Base-by-base conservation (phyloP, 163 green algal genomes). In the Chlamydomonas reinhardtii region DNA sequence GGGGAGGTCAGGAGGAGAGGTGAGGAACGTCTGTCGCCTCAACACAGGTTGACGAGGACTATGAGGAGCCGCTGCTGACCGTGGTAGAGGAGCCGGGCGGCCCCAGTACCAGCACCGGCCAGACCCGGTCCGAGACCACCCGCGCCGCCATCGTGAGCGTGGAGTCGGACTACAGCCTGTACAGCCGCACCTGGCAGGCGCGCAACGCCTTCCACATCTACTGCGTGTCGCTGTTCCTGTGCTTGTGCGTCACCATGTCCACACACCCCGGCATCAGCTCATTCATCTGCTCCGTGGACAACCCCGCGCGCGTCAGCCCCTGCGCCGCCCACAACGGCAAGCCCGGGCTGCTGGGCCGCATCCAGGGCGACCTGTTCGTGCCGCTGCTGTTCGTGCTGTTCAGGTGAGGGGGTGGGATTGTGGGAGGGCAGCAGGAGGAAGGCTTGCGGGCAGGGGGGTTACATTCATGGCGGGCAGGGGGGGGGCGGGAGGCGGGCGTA, bases 311-410 rank as follows among this genome's bases (percentile, higher is more conserved):
- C 14, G 59, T 74, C 35, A 93, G 89, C n/a, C 93, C 93, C 22
- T 96, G 93, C 76, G 79, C 86, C 2, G 39, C 81, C 16, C 80
- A 74, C 73, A 88, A 37, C 59, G 74, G 35, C 34, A 68, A 64
- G 14, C 43, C 75, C 22, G 82, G 74, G 62, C 29, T 73, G n/a
- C 16, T 76, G 15, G 91, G 90, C 9, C 89, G 92, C 61, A 68
- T 95, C 37, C 74, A 73, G 54, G 93, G 93, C 14, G 91, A 96
- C 76, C 85, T 96, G 29, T 96, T 94, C 74, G 89, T 94, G 37
- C 93, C 93, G 11, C 74, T 95, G 37, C 84, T 92, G 43, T 96
- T 94, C 66, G 52, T 92, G 32, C 32, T 90, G 37, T 90, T 88
- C 85, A 91, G 87, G 83, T 86, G 24, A 4, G 48, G 6, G 31